Evolutionary conservation across 2,329 filamentous ascomycete species (phyloP).

Genomic region (Xylariaceae sp.): DNA sequence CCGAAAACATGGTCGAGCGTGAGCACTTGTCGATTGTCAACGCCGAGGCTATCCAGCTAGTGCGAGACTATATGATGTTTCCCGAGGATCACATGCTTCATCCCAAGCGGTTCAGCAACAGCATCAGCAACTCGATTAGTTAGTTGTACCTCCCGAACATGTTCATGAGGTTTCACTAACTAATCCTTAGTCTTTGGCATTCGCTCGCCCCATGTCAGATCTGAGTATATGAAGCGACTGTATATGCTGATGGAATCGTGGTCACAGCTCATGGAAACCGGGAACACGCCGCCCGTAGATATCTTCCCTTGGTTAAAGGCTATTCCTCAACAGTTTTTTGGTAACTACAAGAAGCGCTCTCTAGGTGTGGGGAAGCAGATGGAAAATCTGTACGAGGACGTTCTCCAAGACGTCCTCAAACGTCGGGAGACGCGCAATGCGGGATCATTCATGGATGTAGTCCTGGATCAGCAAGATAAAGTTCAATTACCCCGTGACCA

Average conservation of each 20-base stretch:
- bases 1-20: conserved; percentile 50
- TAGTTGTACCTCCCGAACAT: background rate
- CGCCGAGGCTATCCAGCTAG: conserved; percentile 56
- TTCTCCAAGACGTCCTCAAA: conserved; percentile 45
- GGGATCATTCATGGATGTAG: conserved; percentile 23
- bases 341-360: conserved; percentile 48
- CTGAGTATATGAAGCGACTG: conserved; percentile 16
- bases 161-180: conserved; percentile 1
- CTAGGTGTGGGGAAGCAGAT: conserved; percentile 48
- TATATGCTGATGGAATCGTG: conserved; percentile 41
- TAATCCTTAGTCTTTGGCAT: conserved; percentile 43
- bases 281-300: conserved; percentile 57
- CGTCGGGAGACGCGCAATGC: conserved; percentile 20
- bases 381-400: conserved; percentile 48
- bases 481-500: conserved; percentile 41
- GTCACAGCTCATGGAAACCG: conserved; percentile 52
- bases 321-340: conserved; percentile 50
- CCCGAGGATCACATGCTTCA: conserved; percentile 55
- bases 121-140: conserved; percentile 51
- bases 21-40: conserved; percentile 51
- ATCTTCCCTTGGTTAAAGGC: conserved; percentile 52
- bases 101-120: conserved; percentile 56
- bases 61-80: conserved; percentile 50
- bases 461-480: conserved; percentile 37
- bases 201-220: conserved; percentile 34